Percentiles rank a stretch among this genome's conserved stretches.
These are phyloP conservation scores for Ocimum tenuiflorum DNA, from an alignment of 257 asterid genomes.

Conservation along the genomic window DNA sequence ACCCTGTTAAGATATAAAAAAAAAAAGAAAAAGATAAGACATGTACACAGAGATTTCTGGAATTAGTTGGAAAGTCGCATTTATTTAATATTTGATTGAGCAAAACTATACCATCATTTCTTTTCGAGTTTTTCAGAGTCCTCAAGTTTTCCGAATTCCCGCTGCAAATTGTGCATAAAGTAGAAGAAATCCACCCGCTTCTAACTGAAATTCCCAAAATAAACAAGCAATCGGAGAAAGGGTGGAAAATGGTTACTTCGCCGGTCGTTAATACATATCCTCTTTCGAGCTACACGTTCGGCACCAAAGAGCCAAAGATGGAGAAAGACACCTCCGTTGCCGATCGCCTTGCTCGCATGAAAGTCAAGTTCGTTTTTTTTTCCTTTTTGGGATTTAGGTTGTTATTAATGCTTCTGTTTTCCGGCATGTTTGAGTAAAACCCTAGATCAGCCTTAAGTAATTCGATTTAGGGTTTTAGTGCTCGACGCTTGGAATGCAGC, in stretches of 20 bases:
- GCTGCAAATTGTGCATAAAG: background rate
- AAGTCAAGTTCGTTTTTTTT: conserved; percentile 55
- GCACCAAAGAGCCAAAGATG: conserved; percentile 82
- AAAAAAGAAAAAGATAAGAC: no score
- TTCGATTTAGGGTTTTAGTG: conserved; percentile 18
- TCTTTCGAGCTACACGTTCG: conserved; percentile 73
- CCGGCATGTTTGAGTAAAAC: conserved; percentile 17
- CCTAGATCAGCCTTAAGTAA: conserved; percentile 27
- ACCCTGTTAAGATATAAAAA: no score
- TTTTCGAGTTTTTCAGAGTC: background rate
- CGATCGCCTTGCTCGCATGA: conserved; percentile 92
- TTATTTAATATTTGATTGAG: no score
- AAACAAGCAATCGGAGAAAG: no score
- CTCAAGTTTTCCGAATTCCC: background rate
- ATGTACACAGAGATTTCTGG: no score
- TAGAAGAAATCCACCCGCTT: background rate
- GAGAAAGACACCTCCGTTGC: conserved; percentile 86
- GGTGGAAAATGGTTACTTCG: conserved; percentile 44
- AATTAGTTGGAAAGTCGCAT: no score
- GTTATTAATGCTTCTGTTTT: background rate
- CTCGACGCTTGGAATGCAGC: background rate
- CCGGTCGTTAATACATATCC: conserved; percentile 68
- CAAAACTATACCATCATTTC: no score
- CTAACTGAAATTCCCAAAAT: no score
- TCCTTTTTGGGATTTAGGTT: background rate